phyloP scores from a whole-genome alignment of 1,284 basidiomycete species.

The Marasmius sp. region DNA sequence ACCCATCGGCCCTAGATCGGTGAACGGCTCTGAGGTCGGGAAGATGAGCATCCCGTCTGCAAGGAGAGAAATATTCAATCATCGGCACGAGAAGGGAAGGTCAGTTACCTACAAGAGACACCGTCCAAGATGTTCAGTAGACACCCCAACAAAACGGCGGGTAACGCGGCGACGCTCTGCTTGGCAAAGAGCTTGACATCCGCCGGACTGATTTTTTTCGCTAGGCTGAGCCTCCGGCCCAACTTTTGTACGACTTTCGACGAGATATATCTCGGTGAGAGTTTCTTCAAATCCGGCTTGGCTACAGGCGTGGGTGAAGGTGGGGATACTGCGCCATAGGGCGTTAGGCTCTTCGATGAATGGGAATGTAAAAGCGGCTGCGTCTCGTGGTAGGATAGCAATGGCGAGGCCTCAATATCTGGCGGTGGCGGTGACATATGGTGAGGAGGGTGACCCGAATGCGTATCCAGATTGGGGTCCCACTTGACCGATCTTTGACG shows the following conservation, averaged over 20 bases:
- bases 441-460: not conserved
- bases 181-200: slow-evolving; percentile 15
- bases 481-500: not conserved
- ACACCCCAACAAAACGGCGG: slow-evolving; percentile 85
- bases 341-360: not conserved
- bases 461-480: not conserved
- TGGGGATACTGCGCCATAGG: not conserved
- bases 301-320: not conserved
- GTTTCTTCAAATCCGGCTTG: not conserved
- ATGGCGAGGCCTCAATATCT: not conserved
- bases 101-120: slow-evolving; percentile 70
- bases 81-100: slow-evolving; percentile 1
- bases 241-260: not conserved
- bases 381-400: not conserved
- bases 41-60: slow-evolving; percentile 58
- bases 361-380: not conserved
- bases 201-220: not conserved
- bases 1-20: slow-evolving; percentile 83
- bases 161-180: slow-evolving; percentile 55
- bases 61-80: slow-evolving; percentile 3
- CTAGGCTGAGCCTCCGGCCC: not conserved
- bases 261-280: not conserved
- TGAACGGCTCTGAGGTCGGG: slow-evolving; percentile 46
- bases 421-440: not conserved
- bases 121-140: slow-evolving; percentile 94